A percentile compares a stretch with the other conserved stretches of the same genome.
Evolutionary conservation across 1,139 yeast genomes (phyloP).

Genomic region (Debaryomyces fabryi): DNA sequence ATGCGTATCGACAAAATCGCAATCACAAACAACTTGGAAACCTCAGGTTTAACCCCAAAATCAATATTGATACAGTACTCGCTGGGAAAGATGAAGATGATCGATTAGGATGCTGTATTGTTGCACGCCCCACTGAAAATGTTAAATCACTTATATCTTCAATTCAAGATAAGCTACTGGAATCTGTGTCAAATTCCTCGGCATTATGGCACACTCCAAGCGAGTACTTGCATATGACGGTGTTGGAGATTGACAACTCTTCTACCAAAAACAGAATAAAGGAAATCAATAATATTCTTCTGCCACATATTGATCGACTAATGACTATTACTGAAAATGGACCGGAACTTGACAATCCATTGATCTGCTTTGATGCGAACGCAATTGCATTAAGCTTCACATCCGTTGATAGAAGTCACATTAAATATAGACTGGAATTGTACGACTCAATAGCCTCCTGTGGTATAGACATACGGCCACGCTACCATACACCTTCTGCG

Average conservation of each 20-base stretch:
- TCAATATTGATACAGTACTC: slow-evolving; percentile 3
- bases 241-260: background rate
- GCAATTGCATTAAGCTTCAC: slow-evolving; percentile 2
- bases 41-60: background rate
- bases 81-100: background rate
- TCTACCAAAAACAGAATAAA: background rate
- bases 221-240: background rate
- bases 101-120: background rate
- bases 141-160: background rate
- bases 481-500: slow-evolving; percentile 2
- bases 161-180: background rate
- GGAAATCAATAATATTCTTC: background rate
- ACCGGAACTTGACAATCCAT: background rate
- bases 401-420: background rate
- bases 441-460: background rate
- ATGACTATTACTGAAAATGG: background rate
- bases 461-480: background rate
- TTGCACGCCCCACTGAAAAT: background rate
- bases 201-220: background rate
- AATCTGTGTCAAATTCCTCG: background rate
- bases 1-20: background rate
- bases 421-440: background rate
- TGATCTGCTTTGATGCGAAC: slow-evolving; percentile 1
- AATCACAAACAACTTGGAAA: background rate
- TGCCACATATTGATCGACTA: background rate